Evolutionary conservation across 805 yeast genomes (phyloP).

Genomic region (Candida wancherniae): DNA sequence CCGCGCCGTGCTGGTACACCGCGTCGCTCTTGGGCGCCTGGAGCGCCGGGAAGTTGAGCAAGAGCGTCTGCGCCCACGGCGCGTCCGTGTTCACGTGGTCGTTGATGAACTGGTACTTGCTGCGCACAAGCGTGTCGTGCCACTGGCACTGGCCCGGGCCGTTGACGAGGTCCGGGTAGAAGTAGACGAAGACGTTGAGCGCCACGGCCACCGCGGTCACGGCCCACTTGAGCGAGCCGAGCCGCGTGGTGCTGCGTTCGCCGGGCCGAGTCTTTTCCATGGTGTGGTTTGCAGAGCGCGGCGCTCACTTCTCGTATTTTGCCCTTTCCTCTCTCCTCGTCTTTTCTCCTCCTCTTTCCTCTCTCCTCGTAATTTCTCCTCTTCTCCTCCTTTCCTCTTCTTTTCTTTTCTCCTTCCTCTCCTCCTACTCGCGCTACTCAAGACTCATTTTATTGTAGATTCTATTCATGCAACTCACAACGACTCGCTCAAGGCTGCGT

Average conservation of each 20-base stretch:
- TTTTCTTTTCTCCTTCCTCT: conserved; percentile 3
- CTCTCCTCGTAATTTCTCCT: too few relatives aligned
- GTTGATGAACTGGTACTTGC: conserved; percentile 13
- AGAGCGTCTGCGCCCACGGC: conserved; percentile 13
- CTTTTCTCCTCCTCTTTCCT: too few relatives aligned
- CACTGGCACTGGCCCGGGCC: conserved; percentile 55
- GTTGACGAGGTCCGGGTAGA: conserved; percentile 62
- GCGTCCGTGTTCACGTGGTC: conserved; percentile 5
- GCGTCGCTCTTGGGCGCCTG: conserved; percentile 9
- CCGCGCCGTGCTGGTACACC: conserved; percentile 13
- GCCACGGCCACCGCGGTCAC: conserved; percentile 37
- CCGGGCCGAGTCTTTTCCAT: too few relatives aligned
- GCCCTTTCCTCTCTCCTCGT: too few relatives aligned
- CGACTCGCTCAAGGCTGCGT: conserved; percentile 82
- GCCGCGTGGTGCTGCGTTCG: too few relatives aligned
- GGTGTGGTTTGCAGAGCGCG: too few relatives aligned
- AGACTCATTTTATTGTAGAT: not conserved
- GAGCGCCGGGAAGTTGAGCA: conserved; percentile 22
- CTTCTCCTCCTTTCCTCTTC: too few relatives aligned
- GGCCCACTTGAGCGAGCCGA: conserved; percentile 20
- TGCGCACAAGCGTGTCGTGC: conserved; percentile 28
- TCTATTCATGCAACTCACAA: conserved; percentile 45
- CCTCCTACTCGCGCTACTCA: too few relatives aligned
- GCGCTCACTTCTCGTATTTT: too few relatives aligned
- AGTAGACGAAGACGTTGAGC: conserved; percentile 62